Conservation (phyloP, 306 rosid genomes). For the Cicer cuneatum region DNA sequence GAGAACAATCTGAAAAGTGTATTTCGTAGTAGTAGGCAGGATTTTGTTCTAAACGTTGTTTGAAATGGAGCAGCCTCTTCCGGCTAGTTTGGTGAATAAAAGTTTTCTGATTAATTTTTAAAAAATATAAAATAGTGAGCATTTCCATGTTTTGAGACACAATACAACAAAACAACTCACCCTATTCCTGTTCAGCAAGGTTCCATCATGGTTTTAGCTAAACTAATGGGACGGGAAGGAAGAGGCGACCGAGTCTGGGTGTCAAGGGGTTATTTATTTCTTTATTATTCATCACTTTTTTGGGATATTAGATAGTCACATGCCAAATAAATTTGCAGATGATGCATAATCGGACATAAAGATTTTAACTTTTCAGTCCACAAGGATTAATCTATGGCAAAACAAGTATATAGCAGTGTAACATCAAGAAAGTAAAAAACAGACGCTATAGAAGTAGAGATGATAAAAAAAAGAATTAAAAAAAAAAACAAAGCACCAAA, state of each 20-base stretch:
- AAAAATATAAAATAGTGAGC: not conserved
- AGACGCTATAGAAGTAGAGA: constrained; percentile 33
- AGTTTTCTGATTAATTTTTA: not conserved
- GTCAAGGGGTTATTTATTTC: not conserved
- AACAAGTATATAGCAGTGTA: constrained; percentile 15
- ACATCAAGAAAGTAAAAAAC: constrained; percentile 10
- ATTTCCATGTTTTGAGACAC: not conserved
- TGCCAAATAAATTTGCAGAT: too few species aligned
- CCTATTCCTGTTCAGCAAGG: constrained; percentile 2
- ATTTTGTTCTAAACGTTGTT: not conserved
- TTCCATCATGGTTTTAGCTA: not conserved
- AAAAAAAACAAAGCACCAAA: not conserved
- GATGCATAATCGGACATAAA: too few species aligned
- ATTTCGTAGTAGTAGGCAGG: not conserved
- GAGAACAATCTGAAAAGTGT: too few species aligned
- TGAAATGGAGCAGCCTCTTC: not conserved
- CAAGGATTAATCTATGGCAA: not conserved
- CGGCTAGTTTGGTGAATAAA: constrained; percentile 1
- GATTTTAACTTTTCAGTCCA: constrained; percentile 2
- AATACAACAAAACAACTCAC: not conserved
- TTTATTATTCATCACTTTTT: constrained; percentile 5
- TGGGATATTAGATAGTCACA: too few species aligned
- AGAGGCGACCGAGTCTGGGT: not conserved
- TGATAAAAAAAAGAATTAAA: constrained; percentile 20
- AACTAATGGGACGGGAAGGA: not conserved